A percentile compares a stretch with the other conserved stretches of the same genome.
These are phyloP conservation scores for Microsporum audouinii DNA, from an alignment of 2,329 filamentous ascomycete genomes.

Conservation along the genomic window DNA sequence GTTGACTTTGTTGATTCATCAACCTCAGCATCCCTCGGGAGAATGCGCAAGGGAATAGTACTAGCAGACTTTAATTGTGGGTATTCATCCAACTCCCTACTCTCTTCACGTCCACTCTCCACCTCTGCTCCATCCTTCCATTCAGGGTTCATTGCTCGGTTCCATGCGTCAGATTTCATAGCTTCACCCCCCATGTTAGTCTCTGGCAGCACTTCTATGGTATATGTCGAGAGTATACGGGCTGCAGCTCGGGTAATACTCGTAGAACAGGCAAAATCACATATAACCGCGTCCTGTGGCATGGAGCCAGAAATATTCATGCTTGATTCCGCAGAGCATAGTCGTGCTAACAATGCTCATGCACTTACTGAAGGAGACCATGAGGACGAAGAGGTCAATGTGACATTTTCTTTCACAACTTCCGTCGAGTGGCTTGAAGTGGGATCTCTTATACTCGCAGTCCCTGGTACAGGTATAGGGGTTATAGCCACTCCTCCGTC, in stretches of 20 bases:
- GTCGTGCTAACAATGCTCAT: background rate
- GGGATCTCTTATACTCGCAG: conserved; percentile 47
- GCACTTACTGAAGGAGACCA: background rate
- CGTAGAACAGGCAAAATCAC: conserved; percentile 30
- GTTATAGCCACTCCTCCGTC: conserved; percentile 28
- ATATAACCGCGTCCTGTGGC: conserved; percentile 15
- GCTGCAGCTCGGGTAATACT: conserved; percentile 64
- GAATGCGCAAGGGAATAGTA: conserved; percentile 69
- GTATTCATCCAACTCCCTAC: conserved; percentile 19
- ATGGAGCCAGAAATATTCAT: conserved; percentile 34
- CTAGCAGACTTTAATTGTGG: conserved; percentile 49
- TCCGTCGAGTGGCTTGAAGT: conserved; percentile 47
- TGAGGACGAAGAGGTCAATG: conserved; percentile 25
- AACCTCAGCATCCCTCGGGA: conserved; percentile 20
- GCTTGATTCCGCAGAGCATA: conserved; percentile 27
- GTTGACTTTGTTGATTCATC: conserved; percentile 39
- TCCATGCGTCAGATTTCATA: conserved; percentile 49
- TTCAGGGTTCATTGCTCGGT: conserved; percentile 59
- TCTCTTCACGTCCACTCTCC: conserved; percentile 12
- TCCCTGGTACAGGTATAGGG: conserved; percentile 45
- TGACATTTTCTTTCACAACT: conserved; percentile 48
- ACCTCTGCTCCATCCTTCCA: conserved; percentile 34
- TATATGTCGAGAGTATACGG: conserved; percentile 79
- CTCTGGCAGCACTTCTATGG: conserved; percentile 46
- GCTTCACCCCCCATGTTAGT: conserved; percentile 44